Conservation (phyloP, 805 yeast genomes). For the Yarrowia alimentaria region DNA sequence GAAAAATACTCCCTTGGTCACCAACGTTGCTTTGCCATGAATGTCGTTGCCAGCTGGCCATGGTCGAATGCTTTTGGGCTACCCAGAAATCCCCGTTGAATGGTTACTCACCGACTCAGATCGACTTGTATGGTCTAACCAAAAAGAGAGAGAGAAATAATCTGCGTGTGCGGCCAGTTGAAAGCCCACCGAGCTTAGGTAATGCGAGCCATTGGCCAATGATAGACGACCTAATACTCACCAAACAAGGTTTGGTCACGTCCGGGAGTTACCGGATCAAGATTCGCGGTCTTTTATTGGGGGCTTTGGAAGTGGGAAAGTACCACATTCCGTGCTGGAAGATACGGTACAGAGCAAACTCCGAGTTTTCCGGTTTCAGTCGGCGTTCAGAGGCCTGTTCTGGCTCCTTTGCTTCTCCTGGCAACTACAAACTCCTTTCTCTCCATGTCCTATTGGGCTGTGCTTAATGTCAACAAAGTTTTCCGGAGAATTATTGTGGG, state of each 20-base stretch:
- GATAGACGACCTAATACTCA: constrained; percentile 23
- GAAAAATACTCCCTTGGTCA: too few species aligned
- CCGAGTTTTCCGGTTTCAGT: not conserved
- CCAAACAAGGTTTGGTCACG: constrained; percentile 24
- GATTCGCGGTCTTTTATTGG: constrained; percentile 16
- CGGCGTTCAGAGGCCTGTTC: too few species aligned
- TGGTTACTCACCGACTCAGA: constrained; percentile 27
- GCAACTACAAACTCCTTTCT: not conserved
- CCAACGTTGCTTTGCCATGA: too few species aligned
- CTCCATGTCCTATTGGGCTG: constrained; percentile 21
- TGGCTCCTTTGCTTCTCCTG: not conserved
- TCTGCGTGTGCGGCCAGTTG: constrained; percentile 27
- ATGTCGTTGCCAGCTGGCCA: too few species aligned
- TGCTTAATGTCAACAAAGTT: constrained; percentile 2
- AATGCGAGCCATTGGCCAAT: constrained; percentile 27
- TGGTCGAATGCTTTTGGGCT: not conserved
- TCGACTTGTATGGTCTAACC: constrained; percentile 28
- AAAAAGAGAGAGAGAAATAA: constrained; percentile 26
- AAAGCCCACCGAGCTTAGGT: constrained; percentile 26
- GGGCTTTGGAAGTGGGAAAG: too few species aligned
- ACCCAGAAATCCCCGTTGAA: not conserved
- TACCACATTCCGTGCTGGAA: too few species aligned
- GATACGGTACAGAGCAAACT: too few species aligned
- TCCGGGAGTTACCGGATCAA: constrained; percentile 27
- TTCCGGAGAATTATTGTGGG: constrained; percentile 27